Evolutionary conservation across 352 stramenopile genomes (phyloP), one percentile per base, ranked within the genome.

Genomic region (Pilasporangium apinafurcum): DNA sequence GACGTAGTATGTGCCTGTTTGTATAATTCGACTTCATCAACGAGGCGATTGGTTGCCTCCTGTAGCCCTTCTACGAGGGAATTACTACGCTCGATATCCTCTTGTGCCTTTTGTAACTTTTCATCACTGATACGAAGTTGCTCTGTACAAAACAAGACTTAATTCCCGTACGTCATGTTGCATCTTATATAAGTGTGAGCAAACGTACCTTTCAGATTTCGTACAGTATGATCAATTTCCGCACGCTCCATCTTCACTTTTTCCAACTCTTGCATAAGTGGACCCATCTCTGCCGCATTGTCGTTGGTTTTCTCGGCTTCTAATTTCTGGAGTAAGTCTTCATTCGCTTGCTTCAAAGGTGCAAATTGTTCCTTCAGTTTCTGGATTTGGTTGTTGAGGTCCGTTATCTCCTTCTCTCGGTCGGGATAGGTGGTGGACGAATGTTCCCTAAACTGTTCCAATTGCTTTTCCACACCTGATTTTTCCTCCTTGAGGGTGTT

Each of bases 201-300:
- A 43, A 26, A 55, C 37, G 48, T 60, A 58, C 65, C 63, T 56
- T 84, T 58, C n/a, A 83, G 42, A 8, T 39, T 48, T 12, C 70
- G 62, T 1, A 68, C 44, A 22, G 62, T 44, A 40, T 86, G 74
- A 2, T 58, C 55, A 9, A 59, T 41, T 31, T 86, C 74, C 0
- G 69, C 72, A 20, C 47, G 68, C 35, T 67, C 58, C 14, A 86
- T 35, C 33, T 85, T 87, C 20, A 83, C 68, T 20, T 56, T 62
- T 24, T 90, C 72, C 5, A 90, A 53, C 34, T 90, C 67, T 37
- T 74, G 57, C 44, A 83, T 56, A 13, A 85, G 52, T 0, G 59
- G 30, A 7, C 48, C 44, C 18, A 81, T 10, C 27, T 58, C 49
- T 18, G 21, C 6, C 10, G 28, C 16, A 18, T 8, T n/a, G n/a